Base-by-base conservation (phyloP, 2,329 filamentous ascomycete genomes). In the Fusarium mexicanum region DNA sequence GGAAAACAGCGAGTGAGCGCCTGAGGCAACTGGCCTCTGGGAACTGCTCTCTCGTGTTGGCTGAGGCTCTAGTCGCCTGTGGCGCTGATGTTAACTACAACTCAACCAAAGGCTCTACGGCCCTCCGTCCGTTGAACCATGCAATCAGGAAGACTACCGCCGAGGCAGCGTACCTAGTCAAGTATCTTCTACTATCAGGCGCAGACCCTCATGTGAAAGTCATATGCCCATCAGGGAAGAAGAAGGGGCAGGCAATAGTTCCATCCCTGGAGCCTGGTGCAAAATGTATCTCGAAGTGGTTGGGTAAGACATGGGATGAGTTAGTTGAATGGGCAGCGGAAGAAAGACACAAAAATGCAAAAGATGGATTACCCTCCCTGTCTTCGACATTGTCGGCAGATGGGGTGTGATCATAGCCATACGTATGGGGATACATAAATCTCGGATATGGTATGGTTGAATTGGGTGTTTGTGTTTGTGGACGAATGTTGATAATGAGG, bases 41-140 rank as follows among this genome's bases (percentile, higher is more conserved):
- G 2, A 26, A 7, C 12, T 35, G n/a, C 29, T 58, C 54, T 35
- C 8, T 58, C 7, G 9, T 44, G 12, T 8, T 58, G 8, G 54
- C 54, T 26, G 3, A 24, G 3, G 29, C 8, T 7, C n/a, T 58
- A 14, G 2, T 58, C 4, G 12, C 22, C 12, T 58, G 29, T 13
- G 54, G 54, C 0, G 54, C 54, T 3, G 29, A 58, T 10, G 54
- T 26, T 10, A 44, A 57, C 38, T 33, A 31, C 20, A 54, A 18
- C 31, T 2, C 3, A 40, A 5, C 0, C 2, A 54, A n/a, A 1
- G 5, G 1, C 5, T 4, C 1, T 12, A 4, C 13, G 5, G 6
- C 0, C 3, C 40, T 22, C 13, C 0, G 0, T 22, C 37, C 53
- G 2, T 8, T 57, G 2, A 11, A 57, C 7, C 0, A 0, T 11